Conservation (phyloP, 176 grass and related monocot genomes). For the Avena sativa region DNA sequence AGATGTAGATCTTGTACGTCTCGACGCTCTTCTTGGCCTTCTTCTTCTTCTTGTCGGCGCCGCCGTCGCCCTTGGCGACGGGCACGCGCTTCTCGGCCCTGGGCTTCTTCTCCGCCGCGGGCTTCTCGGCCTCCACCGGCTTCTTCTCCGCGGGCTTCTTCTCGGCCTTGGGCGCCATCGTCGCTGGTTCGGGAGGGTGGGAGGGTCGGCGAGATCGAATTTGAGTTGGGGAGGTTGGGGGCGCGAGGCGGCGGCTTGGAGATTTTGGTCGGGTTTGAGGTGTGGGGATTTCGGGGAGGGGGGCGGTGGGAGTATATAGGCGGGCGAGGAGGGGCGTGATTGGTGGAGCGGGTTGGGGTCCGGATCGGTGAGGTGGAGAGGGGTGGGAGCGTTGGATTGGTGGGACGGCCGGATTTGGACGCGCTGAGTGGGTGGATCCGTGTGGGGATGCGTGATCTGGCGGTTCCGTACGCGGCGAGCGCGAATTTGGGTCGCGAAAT, state of each 20-base stretch:
- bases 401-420: constrained; percentile 22
- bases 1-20: constrained; percentile 98
- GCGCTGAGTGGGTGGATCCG: not conserved
- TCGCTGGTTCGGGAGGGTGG: not conserved
- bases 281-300: not conserved
- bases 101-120: constrained; percentile 56
- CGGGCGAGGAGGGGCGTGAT: not conserved
- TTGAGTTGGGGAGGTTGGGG: not conserved
- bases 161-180: constrained; percentile 61
- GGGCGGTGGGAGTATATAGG: constrained; percentile 33
- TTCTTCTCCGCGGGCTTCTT: constrained; percentile 40
- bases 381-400: not conserved
- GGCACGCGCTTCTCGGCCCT: constrained; percentile 44
- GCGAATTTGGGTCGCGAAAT: not conserved
- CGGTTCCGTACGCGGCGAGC: constrained; percentile 12
- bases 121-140: constrained; percentile 18
- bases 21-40: constrained; percentile 56
- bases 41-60: constrained; percentile 24
- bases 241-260: not conserved
- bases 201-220: not conserved
- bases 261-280: not conserved
- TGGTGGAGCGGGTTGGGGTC: not conserved
- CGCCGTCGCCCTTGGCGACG: constrained; percentile 37
- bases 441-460: constrained; percentile 25
- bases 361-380: constrained; percentile 41